A percentile compares a stretch with the other conserved stretches of the same genome.
These are phyloP conservation scores for Kurtzmaniella fragi DNA, from an alignment of 805 yeast genomes.

Conservation along the genomic window DNA sequence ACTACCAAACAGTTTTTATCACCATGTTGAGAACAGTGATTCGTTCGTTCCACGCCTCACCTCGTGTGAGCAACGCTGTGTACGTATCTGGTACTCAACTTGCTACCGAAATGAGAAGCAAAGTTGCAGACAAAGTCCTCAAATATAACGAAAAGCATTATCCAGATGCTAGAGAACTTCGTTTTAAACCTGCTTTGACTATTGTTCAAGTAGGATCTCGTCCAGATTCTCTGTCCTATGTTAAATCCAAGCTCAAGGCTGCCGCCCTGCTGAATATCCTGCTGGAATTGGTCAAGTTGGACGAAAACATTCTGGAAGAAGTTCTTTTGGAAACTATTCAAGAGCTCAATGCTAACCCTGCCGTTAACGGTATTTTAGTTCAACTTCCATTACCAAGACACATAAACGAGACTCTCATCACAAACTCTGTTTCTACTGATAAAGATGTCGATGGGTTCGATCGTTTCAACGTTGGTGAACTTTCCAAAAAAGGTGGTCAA, in stretches of 20 bases:
- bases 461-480: slow-evolving; percentile 81
- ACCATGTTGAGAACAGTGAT: neutral
- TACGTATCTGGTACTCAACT: slow-evolving; percentile 40
- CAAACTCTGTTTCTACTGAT: slow-evolving; percentile 71
- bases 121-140: slow-evolving; percentile 37
- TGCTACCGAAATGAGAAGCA: slow-evolving; percentile 31
- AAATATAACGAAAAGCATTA: slow-evolving; percentile 28
- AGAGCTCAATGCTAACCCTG: slow-evolving; percentile 63
- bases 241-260: slow-evolving; percentile 85
- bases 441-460: slow-evolving; percentile 98
- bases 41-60: slow-evolving; percentile 1
- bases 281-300: slow-evolving; percentile 61
- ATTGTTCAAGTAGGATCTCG: slow-evolving; percentile 88
- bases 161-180: slow-evolving; percentile 17
- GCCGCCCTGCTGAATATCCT: slow-evolving; percentile 77
- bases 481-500: slow-evolving; percentile 77
- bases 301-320: slow-evolving; percentile 56
- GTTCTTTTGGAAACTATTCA: slow-evolving; percentile 57
- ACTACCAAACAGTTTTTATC: neutral
- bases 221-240: slow-evolving; percentile 89
- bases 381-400: slow-evolving; percentile 87
- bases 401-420: slow-evolving; percentile 72
- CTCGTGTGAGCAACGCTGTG: slow-evolving; percentile 21
- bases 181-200: slow-evolving; percentile 69
- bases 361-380: slow-evolving; percentile 80